These are phyloP conservation scores for Pseudotsuga menziesii DNA, from an alignment of 75 land plant species.

Conservation along the genomic window DNA sequence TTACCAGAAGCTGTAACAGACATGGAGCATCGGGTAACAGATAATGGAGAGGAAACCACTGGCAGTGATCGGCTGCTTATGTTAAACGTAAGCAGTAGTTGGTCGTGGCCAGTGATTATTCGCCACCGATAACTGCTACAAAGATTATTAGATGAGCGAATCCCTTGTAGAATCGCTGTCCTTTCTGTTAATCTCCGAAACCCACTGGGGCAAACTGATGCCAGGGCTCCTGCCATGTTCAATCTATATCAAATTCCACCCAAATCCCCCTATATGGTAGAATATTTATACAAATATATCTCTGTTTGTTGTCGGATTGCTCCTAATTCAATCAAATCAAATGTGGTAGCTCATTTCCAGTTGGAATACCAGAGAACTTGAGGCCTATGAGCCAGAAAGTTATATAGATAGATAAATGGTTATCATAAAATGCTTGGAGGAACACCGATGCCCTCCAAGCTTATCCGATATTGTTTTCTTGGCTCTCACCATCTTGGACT, in stretches of 20 bases:
- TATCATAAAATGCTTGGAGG: background rate
- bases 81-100: background rate
- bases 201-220: background rate
- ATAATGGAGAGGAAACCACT: background rate
- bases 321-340: background rate
- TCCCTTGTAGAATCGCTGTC: background rate
- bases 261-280: too few relatives aligned
- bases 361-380: background rate
- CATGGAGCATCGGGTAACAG: background rate
- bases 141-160: background rate
- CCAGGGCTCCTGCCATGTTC: conserved; percentile 1
- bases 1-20: background rate
- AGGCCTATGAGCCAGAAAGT: too few relatives aligned
- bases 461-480: conserved; percentile 3
- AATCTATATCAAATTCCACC: too few relatives aligned
- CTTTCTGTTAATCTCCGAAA: conserved; percentile 7
- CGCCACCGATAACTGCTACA: background rate
- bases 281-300: background rate
- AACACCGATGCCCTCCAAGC: background rate
- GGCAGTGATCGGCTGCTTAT: background rate
- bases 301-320: background rate
- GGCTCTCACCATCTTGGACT: too few relatives aligned
- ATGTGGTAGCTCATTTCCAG: background rate
- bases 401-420: background rate
- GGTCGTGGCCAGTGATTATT: background rate